Base-by-base conservation (phyloP, 2,329 filamentous ascomycete genomes). In the Exophiala mesophila region DNA sequence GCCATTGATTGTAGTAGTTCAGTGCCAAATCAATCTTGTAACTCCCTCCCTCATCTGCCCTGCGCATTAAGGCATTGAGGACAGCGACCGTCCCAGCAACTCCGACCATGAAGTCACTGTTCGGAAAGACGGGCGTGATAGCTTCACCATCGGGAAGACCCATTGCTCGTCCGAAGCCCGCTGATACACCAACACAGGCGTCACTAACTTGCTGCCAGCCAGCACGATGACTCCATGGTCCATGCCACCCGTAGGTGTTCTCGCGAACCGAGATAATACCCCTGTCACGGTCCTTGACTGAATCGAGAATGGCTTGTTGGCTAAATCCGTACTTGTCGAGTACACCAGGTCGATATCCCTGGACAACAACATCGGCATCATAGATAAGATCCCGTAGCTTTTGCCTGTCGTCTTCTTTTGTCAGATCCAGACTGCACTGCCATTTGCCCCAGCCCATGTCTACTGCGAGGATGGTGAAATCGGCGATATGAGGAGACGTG, bases 401-500 rank as follows among this genome's bases (percentile, higher is more conserved):
- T 1, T 55, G 54, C 43, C 62, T 64, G 36, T 71, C 71, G 1
- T 59, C 55, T 2, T 62, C 50, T 2, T 66, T 61, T 31, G 64
- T 63, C 24, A 77, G 67, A 50, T 79, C 69, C 2, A 78, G 57
- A 15, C 82, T 77, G 1, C 73, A 70, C 1, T 79, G 73, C 49
- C 81, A 80, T 59, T 87, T 87, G 17, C 83, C 83, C 57, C 80
- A 77, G 57, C 85, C 85, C 9, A 80, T 77, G 51, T 86, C 82
- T 1, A 85, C 74, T 53, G 85, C 82, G 85, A 85, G 62, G 83
- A 82, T 0, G 28, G 60, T 62, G 36, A 62, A 58, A 53, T 69
- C 64, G 1, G 47, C 55, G 1, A 72, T 50, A 36, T 61, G 61
- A 12, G 64, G 64, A 15, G 64, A 67, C 2, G 69, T 71, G 10